Conservation (phyloP, 2,329 filamentous ascomycete species). For the Grosmannia clavigera region DNA sequence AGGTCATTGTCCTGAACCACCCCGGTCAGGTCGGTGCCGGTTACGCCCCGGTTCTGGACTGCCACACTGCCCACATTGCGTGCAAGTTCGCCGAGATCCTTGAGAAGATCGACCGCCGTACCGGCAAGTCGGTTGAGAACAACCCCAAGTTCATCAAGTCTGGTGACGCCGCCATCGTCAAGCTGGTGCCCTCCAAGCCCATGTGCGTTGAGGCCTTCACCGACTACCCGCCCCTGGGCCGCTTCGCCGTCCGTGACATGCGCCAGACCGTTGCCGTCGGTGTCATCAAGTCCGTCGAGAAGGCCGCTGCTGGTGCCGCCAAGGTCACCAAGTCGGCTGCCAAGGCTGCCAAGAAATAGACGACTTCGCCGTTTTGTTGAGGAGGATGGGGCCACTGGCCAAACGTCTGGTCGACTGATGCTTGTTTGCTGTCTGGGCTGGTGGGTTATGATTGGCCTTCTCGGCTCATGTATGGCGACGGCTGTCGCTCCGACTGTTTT, state of each 20-base stretch:
- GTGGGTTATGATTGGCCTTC: not conserved
- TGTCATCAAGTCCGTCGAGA: slow-evolving; percentile 84
- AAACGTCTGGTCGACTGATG: slow-evolving; percentile 3
- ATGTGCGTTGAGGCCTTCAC: slow-evolving; percentile 99
- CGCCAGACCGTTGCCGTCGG: slow-evolving; percentile 79
- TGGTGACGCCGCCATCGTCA: slow-evolving; percentile 99
- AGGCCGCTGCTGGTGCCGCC: slow-evolving; percentile 41
- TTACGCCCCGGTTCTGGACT: slow-evolving; percentile 98
- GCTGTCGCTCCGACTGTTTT: slow-evolving; percentile 1
- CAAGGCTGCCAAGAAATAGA: slow-evolving; percentile 67
- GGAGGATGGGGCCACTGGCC: slow-evolving; percentile 5
- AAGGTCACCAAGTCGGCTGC: slow-evolving; percentile 64
- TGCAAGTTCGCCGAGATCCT: slow-evolving; percentile 99
- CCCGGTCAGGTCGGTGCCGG: slow-evolving; percentile 98
- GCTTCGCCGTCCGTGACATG: slow-evolving; percentile 99
- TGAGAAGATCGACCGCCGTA: slow-evolving; percentile 99
- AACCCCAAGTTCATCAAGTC: slow-evolving; percentile 99
- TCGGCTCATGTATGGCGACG: not conserved
- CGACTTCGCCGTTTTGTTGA: slow-evolving; percentile 6
- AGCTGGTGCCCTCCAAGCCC: slow-evolving; percentile 99
- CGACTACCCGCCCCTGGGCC: slow-evolving; percentile 97
- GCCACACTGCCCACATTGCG: slow-evolving; percentile 99
- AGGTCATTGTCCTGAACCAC: slow-evolving; percentile 99
- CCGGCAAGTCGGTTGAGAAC: slow-evolving; percentile 89
- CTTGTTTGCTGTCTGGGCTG: slow-evolving; percentile 1